Conservation (phyloP, 1,284 basidiomycete genomes). For the Ceratobasidium theobromae region DNA sequence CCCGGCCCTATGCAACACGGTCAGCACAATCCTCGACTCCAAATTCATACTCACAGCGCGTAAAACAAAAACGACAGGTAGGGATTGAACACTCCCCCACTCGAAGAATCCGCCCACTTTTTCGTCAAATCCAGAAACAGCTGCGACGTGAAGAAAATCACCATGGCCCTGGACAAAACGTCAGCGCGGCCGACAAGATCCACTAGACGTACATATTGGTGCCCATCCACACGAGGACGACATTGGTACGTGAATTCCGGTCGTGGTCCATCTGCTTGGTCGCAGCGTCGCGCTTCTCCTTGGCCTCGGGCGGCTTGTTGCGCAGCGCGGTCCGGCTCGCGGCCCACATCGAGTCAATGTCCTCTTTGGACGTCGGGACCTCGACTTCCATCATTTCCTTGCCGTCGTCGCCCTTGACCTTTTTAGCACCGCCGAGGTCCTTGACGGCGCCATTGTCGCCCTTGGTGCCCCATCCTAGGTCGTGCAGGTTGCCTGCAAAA, state of each 20-base stretch:
- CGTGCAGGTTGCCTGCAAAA: conserved; percentile 51
- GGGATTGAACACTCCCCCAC: conserved; percentile 65
- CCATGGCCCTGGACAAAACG: conserved; percentile 57
- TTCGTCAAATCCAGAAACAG: conserved; percentile 57
- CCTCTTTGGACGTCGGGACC: conserved; percentile 75
- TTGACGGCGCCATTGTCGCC: conserved; percentile 84
- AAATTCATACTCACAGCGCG: conserved; percentile 60
- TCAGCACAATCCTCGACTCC: background rate
- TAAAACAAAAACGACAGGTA: conserved; percentile 83
- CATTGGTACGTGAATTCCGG: conserved; percentile 79
- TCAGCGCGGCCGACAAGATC: conserved; percentile 26
- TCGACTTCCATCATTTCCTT: conserved; percentile 86
- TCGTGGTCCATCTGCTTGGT: conserved; percentile 88
- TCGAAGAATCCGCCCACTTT: background rate
- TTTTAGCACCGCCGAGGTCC: conserved; percentile 86
- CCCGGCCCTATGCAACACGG: conserved; percentile 56
- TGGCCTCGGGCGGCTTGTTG: conserved; percentile 63
- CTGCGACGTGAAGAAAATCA: conserved; percentile 77
- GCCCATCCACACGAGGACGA: conserved; percentile 82
- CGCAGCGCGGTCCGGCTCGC: conserved; percentile 68
- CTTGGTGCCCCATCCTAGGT: conserved; percentile 91
- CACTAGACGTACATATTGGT: conserved; percentile 66
- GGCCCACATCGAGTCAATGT: conserved; percentile 83
- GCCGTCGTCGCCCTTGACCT: conserved; percentile 77
- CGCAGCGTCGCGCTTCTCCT: conserved; percentile 81